Evolutionary conservation across 805 yeast species (phyloP).

Genomic region (Aciculoconidium aculeatum): DNA sequence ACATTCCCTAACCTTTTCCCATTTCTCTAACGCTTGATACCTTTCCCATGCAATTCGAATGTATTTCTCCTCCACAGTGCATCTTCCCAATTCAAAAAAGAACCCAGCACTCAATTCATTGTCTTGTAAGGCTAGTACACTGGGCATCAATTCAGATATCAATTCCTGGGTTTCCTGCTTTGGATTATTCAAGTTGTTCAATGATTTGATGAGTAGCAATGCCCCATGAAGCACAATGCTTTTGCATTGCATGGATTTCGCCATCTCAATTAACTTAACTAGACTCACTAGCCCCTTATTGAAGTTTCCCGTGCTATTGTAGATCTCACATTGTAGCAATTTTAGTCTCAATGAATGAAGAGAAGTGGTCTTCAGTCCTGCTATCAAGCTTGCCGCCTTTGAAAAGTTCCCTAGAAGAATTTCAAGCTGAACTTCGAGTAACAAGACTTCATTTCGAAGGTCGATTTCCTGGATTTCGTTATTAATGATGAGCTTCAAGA

Average conservation of each 20-base stretch:
- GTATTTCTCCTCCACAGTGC: too few species aligned
- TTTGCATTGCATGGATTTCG: slow-evolving; percentile 42
- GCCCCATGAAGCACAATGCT: slow-evolving; percentile 43
- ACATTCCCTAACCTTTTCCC: too few species aligned
- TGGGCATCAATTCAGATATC: slow-evolving; percentile 1
- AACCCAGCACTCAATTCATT: slow-evolving; percentile 1
- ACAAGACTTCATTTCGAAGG: slow-evolving; percentile 20
- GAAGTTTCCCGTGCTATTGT: slow-evolving; percentile 39
- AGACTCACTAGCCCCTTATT: slow-evolving; percentile 46
- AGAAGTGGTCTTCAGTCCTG: slow-evolving; percentile 12
- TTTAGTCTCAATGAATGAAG: slow-evolving; percentile 42
- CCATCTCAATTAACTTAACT: slow-evolving; percentile 43
- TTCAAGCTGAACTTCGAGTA: slow-evolving; percentile 25
- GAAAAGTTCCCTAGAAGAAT: slow-evolving; percentile 26
- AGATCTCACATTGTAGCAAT: slow-evolving; percentile 40
- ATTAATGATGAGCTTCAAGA: slow-evolving; percentile 25
- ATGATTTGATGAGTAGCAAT: slow-evolving; percentile 38
- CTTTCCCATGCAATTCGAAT: too few species aligned
- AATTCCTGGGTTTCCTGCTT: slow-evolving; percentile 2
- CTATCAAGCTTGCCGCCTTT: slow-evolving; percentile 20
- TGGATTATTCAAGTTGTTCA: slow-evolving; percentile 25
- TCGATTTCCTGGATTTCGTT: slow-evolving; percentile 28
- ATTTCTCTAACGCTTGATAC: too few species aligned
- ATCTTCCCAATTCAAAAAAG: slow-evolving; percentile 1
- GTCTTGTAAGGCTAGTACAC: not conserved